These are phyloP conservation scores for Amanita muscaria DNA, from an alignment of 768 basidiomycete species.

Conservation along the genomic window DNA sequence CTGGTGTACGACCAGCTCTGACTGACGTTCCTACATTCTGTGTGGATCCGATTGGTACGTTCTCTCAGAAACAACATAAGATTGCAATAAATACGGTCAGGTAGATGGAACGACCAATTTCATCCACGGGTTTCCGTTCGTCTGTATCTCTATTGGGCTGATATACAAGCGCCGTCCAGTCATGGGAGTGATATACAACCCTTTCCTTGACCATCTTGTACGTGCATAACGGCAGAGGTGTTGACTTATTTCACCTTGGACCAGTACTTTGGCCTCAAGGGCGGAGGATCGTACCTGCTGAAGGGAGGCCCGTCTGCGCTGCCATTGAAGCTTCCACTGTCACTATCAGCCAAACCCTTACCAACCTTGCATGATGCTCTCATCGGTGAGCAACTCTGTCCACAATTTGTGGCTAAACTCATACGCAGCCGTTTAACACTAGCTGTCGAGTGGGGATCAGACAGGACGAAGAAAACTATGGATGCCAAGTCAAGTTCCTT, in stretches of 20 bases:
- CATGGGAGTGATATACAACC: constrained; percentile 89
- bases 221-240: constrained; percentile 11
- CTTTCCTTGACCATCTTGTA: constrained; percentile 80
- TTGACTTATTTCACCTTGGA: background rate
- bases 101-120: constrained; percentile 87
- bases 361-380: constrained; percentile 63
- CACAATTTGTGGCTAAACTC: no score
- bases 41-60: constrained; percentile 85
- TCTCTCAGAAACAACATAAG: background rate
- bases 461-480: constrained; percentile 48
- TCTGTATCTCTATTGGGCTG: constrained; percentile 86
- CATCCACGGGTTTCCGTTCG: constrained; percentile 78
- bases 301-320: constrained; percentile 27
- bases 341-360: constrained; percentile 48
- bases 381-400: constrained; percentile 38
- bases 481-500: constrained; percentile 58
- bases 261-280: constrained; percentile 72
- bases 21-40: constrained; percentile 93
- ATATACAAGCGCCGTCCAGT: constrained; percentile 76
- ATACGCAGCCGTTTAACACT: constrained; percentile 9
- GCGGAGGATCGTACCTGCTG: constrained; percentile 72
- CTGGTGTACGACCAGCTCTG: constrained; percentile 57
- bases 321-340: constrained; percentile 57
- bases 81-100: background rate
- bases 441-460: constrained; percentile 88